phyloP scores from a whole-genome alignment of 2,329 filamentous ascomycete species.

The Fusarium robinianum region DNA sequence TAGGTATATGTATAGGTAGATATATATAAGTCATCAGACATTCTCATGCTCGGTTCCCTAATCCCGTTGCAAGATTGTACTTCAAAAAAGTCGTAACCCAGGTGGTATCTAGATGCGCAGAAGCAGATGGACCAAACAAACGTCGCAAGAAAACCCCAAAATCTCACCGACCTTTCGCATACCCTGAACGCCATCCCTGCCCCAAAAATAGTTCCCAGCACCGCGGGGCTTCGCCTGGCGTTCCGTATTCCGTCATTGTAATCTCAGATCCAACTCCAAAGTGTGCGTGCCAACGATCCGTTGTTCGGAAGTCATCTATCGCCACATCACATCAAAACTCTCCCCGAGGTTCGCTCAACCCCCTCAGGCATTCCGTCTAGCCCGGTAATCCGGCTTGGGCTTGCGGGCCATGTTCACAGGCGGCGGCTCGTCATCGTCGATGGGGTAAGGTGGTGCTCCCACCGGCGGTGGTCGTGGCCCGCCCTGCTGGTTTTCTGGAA shows the following conservation, averaged over 20 bases:
- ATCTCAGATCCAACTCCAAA: too few relatives aligned
- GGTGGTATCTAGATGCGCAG: conserved; percentile 32
- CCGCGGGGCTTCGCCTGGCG: too few relatives aligned
- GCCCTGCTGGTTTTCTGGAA: conserved; percentile 55
- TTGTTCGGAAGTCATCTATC: too few relatives aligned
- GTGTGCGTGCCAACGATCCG: too few relatives aligned
- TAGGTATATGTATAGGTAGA: too few relatives aligned
- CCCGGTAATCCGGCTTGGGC: conserved; percentile 79
- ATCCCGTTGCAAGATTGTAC: conserved; percentile 12
- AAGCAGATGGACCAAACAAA: conserved; percentile 19
- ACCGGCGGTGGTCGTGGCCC: conserved; percentile 42
- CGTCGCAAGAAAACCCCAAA: conserved; percentile 5
- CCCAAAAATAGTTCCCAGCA: conserved; percentile 5
- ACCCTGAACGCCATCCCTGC: conserved; percentile 18
- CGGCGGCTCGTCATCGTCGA: conserved; percentile 80
- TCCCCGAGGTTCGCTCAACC: neutral
- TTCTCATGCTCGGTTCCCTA: too few relatives aligned
- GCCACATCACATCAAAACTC: neutral
- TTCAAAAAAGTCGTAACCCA: conserved; percentile 22
- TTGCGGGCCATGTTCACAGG: conserved; percentile 85
- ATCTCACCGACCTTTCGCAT: conserved; percentile 8
- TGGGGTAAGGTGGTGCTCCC: conserved; percentile 72
- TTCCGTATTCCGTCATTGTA: too few relatives aligned
- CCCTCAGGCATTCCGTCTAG: conserved; percentile 46
- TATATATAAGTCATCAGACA: too few relatives aligned